Evolutionary conservation across 2,329 filamentous ascomycete species (phyloP).

Genomic region (Stagonosporopsis cucurbitacearum): DNA sequence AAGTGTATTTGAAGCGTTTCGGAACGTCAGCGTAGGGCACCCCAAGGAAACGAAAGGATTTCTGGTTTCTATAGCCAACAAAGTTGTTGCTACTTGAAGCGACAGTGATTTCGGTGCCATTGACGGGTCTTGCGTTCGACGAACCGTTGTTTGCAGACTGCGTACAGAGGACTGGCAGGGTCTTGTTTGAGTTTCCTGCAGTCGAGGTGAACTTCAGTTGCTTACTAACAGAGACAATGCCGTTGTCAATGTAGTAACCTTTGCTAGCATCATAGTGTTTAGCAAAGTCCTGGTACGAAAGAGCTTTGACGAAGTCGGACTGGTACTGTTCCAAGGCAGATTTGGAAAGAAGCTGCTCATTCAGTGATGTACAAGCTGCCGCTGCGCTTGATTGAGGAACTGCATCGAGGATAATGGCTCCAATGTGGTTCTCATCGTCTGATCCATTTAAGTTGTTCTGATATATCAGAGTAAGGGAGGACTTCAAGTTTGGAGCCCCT

Average conservation of each 20-base stretch:
- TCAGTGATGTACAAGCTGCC: conserved; percentile 55
- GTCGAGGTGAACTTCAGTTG: conserved; percentile 46
- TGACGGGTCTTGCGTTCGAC: conserved; percentile 29
- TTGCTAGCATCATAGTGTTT: conserved; percentile 46
- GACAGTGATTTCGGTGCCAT: conserved; percentile 48
- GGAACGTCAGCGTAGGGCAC: conserved; percentile 55
- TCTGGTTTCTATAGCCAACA: conserved; percentile 60
- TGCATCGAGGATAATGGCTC: conserved; percentile 58
- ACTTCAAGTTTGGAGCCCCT: conserved; percentile 40
- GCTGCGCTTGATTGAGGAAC: conserved; percentile 48
- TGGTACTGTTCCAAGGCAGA: conserved; percentile 52
- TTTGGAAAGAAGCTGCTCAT: conserved; percentile 56
- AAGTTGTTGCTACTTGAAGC: conserved; percentile 54
- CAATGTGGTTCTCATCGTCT: conserved; percentile 60
- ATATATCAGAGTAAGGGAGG: conserved; percentile 59
- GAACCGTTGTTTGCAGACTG: conserved; percentile 53
- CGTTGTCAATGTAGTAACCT: conserved; percentile 54
- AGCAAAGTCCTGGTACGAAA: conserved; percentile 56
- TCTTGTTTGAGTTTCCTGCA: conserved; percentile 29
- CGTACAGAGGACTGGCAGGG: conserved; percentile 59
- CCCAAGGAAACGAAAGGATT: conserved; percentile 56
- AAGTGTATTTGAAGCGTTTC: conserved; percentile 56
- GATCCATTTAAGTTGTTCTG: conserved; percentile 63
- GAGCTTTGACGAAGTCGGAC: conserved; percentile 54
- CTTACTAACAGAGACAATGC: conserved; percentile 47